Percentiles rank a stretch among this genome's conserved stretches.
Evolutionary conservation across 2,329 filamentous ascomycete genomes (phyloP).

Genomic region (Aureobasidium sp.): DNA sequence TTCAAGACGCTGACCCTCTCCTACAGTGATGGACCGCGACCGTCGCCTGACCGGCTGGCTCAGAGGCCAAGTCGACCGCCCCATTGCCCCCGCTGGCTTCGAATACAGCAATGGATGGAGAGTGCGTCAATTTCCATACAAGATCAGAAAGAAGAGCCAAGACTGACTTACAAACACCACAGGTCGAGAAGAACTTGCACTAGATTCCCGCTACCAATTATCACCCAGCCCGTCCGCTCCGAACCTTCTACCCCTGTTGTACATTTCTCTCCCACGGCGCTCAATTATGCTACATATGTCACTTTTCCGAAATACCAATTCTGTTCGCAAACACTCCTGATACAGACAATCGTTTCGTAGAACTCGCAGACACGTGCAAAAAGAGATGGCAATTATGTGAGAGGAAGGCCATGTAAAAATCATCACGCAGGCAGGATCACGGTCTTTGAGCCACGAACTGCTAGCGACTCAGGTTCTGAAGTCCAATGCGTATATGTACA

Average conservation of each 20-base stretch:
- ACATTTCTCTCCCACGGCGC: neutral
- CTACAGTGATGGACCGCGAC: slow-evolving; percentile 60
- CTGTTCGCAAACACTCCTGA: neutral
- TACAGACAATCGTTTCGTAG: too few relatives aligned
- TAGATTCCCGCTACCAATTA: neutral
- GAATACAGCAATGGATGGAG: slow-evolving; percentile 61
- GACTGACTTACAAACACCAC: neutral
- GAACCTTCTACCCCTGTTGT: neutral
- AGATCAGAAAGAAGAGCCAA: neutral
- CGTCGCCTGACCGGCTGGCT: slow-evolving; percentile 52
- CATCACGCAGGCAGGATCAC: too few relatives aligned
- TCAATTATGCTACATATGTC: neutral
- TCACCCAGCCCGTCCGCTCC: neutral
- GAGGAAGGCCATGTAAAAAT: too few relatives aligned
- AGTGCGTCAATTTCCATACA: slow-evolving; percentile 36
- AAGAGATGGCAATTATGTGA: too few relatives aligned
- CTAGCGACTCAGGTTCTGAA: too few relatives aligned
- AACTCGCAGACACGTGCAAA: too few relatives aligned
- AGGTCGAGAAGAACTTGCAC: slow-evolving; percentile 21
- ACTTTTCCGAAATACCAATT: neutral
- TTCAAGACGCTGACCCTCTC: neutral
- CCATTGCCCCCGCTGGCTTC: slow-evolving; percentile 52
- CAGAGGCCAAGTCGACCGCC: slow-evolving; percentile 54
- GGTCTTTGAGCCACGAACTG: too few relatives aligned
- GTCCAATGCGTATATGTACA: too few relatives aligned